A percentile compares a stretch with the other conserved stretches of the same genome.
phyloP scores from a whole-genome alignment of 1,284 basidiomycete genomes.

The Boletus calvinii region DNA sequence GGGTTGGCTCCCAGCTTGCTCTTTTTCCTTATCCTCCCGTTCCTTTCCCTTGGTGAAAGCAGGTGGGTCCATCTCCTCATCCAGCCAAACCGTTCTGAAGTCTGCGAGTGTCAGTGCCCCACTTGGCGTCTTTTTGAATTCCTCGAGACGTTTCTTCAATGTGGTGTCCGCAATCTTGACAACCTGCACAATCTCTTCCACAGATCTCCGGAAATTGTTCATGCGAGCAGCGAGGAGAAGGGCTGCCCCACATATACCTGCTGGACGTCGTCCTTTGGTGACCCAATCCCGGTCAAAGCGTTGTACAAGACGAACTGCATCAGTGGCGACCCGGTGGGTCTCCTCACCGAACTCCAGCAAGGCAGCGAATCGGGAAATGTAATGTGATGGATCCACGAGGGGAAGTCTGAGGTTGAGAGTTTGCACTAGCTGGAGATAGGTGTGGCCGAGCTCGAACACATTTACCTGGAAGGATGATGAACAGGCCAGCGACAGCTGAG shows the following conservation, averaged over 20 bases:
- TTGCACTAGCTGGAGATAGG: constrained; percentile 92
- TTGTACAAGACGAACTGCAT: constrained; percentile 91
- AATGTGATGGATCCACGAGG: constrained; percentile 94
- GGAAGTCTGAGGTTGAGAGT: constrained; percentile 87
- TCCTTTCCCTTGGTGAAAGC: constrained; percentile 78
- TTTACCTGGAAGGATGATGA: constrained; percentile 67
- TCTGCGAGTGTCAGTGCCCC: constrained; percentile 87
- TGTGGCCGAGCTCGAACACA: constrained; percentile 96
- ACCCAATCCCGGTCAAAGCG: constrained; percentile 99
- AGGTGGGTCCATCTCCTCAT: constrained; percentile 90
- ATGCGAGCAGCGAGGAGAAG: constrained; percentile 95
- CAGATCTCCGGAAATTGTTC: constrained; percentile 93
- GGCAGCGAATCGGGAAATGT: constrained; percentile 96
- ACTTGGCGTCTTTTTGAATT: constrained; percentile 90
- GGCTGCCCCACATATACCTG: constrained; percentile 96
- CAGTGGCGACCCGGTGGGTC: constrained; percentile 87
- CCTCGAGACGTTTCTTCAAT: constrained; percentile 90
- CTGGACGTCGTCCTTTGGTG: constrained; percentile 90
- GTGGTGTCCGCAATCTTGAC: constrained; percentile 98
- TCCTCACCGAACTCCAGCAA: constrained; percentile 96
- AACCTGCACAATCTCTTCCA: constrained; percentile 96
- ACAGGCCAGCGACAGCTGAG: not conserved
- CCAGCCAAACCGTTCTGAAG: constrained; percentile 90
- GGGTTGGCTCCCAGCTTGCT: constrained; percentile 38
- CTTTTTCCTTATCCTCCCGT: constrained; percentile 60